Evolutionary conservation across 345 rosid species (phyloP), one percentile per base, ranked within the genome.

Genomic region (Eutrema japonicum): DNA sequence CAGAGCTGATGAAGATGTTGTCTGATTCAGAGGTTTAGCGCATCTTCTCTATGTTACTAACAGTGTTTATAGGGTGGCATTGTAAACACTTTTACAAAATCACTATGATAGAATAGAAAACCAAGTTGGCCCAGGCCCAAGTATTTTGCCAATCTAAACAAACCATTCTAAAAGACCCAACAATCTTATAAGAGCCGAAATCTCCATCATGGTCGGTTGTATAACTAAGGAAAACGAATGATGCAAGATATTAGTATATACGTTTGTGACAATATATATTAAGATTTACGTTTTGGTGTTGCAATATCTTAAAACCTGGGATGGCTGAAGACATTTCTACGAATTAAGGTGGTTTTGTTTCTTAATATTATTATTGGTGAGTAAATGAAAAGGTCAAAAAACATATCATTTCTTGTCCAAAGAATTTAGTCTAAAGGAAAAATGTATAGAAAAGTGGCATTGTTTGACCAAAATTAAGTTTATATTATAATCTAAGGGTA

Each of bases 401-500:
- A 29, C 29, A 40, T 30, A 27, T 52, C 3, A 29, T 16, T 41
- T 11, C 0, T 60, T 51, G 62, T 42, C 36, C 3, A 64, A 35
- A 5, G 30, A 45, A 27, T 50, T 30, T 3, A 59, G 22, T 61
- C 33, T 27, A 8, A 70, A 36, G 59, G 10, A 0, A 12, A 46
- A 18, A 22, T 4, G 10, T 48, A 12, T 54, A 26, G 27, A n/a
- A 45, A 71, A 63, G 32, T 47, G 65, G 66, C 26, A 73, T 73
- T 50, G 41, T 55, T 64, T 64, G 71, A 64, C 71, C 65, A 55
- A 42, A 10, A 40, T 61, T 50, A 51, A 9, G 5, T 33, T 50
- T 51, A 41, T 50, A 29, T 14, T 30, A 70, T 60, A 41, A 40
- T 22, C 13, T 4, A 50, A 48, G 11, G 26, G 51, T 42, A 51